Conservation (phyloP, 1,139 yeast species). For the Meyerozyma sp. region DNA sequence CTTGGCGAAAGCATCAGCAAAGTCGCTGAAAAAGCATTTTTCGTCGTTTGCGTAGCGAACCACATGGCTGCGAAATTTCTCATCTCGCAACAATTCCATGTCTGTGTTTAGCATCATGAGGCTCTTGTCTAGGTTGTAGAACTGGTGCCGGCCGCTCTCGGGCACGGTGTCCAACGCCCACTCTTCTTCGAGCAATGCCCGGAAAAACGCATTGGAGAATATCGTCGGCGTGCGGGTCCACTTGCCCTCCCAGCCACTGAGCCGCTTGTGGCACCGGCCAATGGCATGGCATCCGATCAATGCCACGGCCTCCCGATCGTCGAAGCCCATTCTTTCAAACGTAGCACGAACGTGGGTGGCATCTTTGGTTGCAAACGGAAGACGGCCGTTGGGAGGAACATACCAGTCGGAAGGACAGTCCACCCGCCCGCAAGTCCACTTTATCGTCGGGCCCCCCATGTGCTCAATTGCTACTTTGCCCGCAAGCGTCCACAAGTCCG, state of each 20-base stretch:
- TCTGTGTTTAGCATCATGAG: constrained; percentile 70
- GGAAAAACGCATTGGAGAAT: constrained; percentile 35
- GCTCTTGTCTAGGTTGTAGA: constrained; percentile 26
- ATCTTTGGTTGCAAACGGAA: constrained; percentile 54
- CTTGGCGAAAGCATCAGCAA: constrained; percentile 48
- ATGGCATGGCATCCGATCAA: constrained; percentile 61
- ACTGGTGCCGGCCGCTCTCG: constrained; percentile 36
- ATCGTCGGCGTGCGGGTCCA: constrained; percentile 32
- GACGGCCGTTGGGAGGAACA: constrained; percentile 59
- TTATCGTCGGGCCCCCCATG: constrained; percentile 56
- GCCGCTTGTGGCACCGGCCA: constrained; percentile 57
- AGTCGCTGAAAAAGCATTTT: constrained; percentile 45
- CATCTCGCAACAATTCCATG: constrained; percentile 48
- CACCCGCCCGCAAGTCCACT: constrained; percentile 59
- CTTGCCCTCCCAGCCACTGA: constrained; percentile 41
- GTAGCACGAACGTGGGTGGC: constrained; percentile 49
- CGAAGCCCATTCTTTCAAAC: constrained; percentile 57
- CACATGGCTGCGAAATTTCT: constrained; percentile 44
- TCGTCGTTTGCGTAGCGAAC: constrained; percentile 52
- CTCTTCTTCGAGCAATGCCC: constrained; percentile 21
- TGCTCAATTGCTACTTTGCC: constrained; percentile 57
- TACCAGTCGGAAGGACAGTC: constrained; percentile 47
- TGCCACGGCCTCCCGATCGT: constrained; percentile 59
- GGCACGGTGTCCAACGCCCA: constrained; percentile 34
- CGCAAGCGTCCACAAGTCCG: constrained; percentile 64